These are phyloP conservation scores for Tuber umbilicatum DNA, from an alignment of 495 filamentous ascomycete species.

Conservation along the genomic window DNA sequence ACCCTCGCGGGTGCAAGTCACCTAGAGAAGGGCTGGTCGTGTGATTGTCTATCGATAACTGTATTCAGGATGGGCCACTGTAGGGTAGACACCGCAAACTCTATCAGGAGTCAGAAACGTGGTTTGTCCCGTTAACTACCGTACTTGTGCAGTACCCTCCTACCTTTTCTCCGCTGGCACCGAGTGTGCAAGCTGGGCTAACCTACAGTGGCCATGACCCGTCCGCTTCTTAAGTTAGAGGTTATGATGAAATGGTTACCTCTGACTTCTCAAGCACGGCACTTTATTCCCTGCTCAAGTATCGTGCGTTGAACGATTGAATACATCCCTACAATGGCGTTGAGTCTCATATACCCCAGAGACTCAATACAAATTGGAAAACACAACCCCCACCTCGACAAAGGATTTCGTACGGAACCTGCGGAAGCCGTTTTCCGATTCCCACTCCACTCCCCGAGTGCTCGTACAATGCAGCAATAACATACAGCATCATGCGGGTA, in stretches of 20 bases:
- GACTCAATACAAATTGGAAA: neutral
- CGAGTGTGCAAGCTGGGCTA: neutral
- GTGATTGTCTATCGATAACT: neutral
- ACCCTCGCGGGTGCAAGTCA: neutral
- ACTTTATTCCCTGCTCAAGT: too few species aligned
- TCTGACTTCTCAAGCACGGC: neutral
- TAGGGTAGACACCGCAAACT: neutral
- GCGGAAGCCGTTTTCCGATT: neutral
- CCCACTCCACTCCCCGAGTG: neutral
- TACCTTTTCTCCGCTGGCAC: neutral
- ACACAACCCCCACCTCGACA: neutral
- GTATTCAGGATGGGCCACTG: neutral
- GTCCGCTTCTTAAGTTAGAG: neutral
- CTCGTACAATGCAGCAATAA: neutral
- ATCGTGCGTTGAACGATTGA: neutral
- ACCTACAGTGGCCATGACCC: neutral
- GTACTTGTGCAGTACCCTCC: neutral
- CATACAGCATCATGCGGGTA: neutral
- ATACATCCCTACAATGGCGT: neutral
- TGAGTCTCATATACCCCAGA: neutral
- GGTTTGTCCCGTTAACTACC: neutral
- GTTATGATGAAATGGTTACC: neutral
- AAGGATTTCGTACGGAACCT: neutral
- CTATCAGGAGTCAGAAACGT: neutral
- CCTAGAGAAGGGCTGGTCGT: neutral